phyloP scores from a whole-genome alignment of 148 eudicot genomes.

The Rhododendron ovatum region DNA sequence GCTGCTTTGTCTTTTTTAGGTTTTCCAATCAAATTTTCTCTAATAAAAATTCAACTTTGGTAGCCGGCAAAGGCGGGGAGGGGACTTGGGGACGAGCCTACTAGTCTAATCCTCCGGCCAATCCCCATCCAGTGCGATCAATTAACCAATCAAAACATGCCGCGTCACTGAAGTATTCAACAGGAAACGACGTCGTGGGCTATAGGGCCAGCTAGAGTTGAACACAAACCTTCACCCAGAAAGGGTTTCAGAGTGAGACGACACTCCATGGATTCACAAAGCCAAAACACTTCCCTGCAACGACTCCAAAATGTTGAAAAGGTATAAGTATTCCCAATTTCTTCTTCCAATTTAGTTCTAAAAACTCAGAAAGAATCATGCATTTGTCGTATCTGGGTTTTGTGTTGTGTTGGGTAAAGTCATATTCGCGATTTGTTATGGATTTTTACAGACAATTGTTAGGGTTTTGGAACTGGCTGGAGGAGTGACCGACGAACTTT shows the following conservation, averaged over 20 bases:
- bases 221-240: no score
- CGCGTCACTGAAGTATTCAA: not conserved
- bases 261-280: conserved; percentile 62
- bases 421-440: not conserved
- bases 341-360: not conserved
- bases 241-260: not conserved
- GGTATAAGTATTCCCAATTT: conserved; percentile 20
- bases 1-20: not conserved
- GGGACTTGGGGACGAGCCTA: not conserved
- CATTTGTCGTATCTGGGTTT: not conserved
- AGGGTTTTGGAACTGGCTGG: conserved; percentile 96
- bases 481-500: conserved; percentile 88
- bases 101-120: not conserved
- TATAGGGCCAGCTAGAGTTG: no score
- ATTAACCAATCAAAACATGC: not conserved
- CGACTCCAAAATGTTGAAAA: conserved; percentile 87
- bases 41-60: not conserved
- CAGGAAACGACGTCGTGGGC: not conserved
- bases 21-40: not conserved
- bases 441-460: conserved; percentile 55
- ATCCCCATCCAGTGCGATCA: not conserved
- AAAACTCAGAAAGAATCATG: not conserved
- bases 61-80: not conserved
- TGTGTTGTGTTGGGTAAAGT: no score
- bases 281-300: conserved; percentile 74